Base-by-base conservation (phyloP, 192 early-diverging fungal species). In the Globomyces pollinis-pini region DNA sequence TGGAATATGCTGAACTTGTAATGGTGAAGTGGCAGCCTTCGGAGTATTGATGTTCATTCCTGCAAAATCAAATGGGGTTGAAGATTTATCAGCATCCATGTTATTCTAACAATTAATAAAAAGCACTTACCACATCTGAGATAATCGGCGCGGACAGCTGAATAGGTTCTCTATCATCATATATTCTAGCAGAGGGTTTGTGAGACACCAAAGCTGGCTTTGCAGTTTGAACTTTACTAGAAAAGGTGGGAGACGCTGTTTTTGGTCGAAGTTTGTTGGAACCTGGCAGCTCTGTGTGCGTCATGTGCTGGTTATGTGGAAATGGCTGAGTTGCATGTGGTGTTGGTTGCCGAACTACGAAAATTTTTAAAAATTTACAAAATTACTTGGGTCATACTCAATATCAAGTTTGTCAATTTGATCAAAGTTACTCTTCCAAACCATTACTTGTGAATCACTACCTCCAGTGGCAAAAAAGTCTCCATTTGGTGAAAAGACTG, bases 361-460 rank as follows among this genome's bases (percentile, higher is more conserved):
- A 4, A n/a, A 43, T 43, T 43, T 16, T 43, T 9, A 16, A 43
- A 6, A 16, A 18, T 12, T 16, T 43, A 18, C 5, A 16, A 43
- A 6, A 43, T 16, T 43, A 18, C 41, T 43, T 43, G 41, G 16
- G n/a, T n/a, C n/a, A n/a, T 43, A 12, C 6, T n/a, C 29, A 36
- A 29, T n/a, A n/a, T 56, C 21, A 9, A 36, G 15, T 36, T 28
- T 11, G 33, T 39, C 26, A 20, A 58, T 51, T 31, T 28, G 30
- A 44, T 78, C 72, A 59, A 82, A 82, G 45, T 81, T 81, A 49
- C 67, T 68, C 43, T 80, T 80, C 81, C 81, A 83, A 0, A 83
- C 76, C 69, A 83, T 74, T 16, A 83, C 69, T 42, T 79, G 73
- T 4, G 71, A 23, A 59, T 83, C 81, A 35, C 66, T 71, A 9